Evolutionary conservation across 1,139 yeast genomes (phyloP).

Genomic region (Nakaseomyces nivariensis): DNA sequence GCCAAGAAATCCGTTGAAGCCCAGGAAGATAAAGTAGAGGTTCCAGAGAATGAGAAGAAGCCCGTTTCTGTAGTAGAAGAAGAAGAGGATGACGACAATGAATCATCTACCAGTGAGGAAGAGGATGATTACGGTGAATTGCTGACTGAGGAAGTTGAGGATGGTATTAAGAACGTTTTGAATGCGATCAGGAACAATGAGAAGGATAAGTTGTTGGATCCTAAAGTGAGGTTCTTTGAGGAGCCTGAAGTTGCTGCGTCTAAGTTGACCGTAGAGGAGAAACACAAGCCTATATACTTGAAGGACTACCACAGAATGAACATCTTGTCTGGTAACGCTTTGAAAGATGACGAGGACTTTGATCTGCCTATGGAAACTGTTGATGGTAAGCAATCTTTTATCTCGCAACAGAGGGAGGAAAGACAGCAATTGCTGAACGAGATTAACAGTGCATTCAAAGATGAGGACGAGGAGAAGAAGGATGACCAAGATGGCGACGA

Average conservation of each 20-base stretch:
- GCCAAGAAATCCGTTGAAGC: slow-evolving; percentile 15
- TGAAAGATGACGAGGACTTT: slow-evolving; percentile 38
- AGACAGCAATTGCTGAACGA: slow-evolving; percentile 61
- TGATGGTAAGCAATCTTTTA: slow-evolving; percentile 59
- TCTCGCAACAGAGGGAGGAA: slow-evolving; percentile 66
- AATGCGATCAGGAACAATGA: slow-evolving; percentile 62
- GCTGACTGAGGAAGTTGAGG: slow-evolving; percentile 76
- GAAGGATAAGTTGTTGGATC: slow-evolving; percentile 48
- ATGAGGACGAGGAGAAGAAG: slow-evolving; percentile 15
- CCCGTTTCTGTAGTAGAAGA: slow-evolving; percentile 8
- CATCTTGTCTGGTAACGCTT: slow-evolving; percentile 51
- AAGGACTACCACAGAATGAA: slow-evolving; percentile 89
- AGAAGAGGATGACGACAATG: slow-evolving; percentile 17
- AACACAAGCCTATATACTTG: slow-evolving; percentile 72
- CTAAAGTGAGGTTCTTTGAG: slow-evolving; percentile 59
- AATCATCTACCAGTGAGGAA: slow-evolving; percentile 42
- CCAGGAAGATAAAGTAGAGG: too few species aligned
- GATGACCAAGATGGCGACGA: slow-evolving; percentile 34
- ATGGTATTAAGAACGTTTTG: slow-evolving; percentile 65
- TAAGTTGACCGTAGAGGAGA: slow-evolving; percentile 24
- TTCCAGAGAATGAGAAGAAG: slow-evolving; percentile 3
- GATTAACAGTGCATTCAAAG: slow-evolving; percentile 54
- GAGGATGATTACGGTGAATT: slow-evolving; percentile 92
- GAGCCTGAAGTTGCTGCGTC: slow-evolving; percentile 41
- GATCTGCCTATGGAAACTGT: slow-evolving; percentile 35